A percentile compares a stretch with the other conserved stretches of the same genome.
phyloP scores from a whole-genome alignment of 2,329 filamentous ascomycete genomes.

The Incumbomyces delicatus region DNA sequence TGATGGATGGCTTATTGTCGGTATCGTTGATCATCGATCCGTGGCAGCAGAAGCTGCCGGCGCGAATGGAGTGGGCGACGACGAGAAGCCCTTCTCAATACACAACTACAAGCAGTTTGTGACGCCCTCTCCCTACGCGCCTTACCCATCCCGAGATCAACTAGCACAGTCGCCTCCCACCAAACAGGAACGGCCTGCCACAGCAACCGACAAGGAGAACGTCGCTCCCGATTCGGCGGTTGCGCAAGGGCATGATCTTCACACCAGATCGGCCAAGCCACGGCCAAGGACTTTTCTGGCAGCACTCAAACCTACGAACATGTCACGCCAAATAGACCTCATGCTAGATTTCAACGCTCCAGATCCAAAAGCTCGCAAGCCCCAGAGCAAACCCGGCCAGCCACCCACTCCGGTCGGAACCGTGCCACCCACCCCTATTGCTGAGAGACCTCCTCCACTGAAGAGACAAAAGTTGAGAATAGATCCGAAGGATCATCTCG shows the following conservation, averaged over 20 bases:
- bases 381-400: conserved; percentile 31
- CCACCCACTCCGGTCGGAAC: conserved; percentile 58
- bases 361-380: conserved; percentile 32
- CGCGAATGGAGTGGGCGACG: conserved; percentile 44
- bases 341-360: conserved; percentile 66
- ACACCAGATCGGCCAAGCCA: conserved; percentile 18
- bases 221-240: conserved; percentile 8
- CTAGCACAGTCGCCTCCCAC: conserved; percentile 15
- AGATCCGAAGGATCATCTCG: conserved; percentile 61
- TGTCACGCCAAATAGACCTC: conserved; percentile 67
- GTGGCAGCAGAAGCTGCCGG: conserved; percentile 50
- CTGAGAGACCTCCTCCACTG: conserved; percentile 42
- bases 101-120: conserved; percentile 87
- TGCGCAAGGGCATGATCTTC: conserved; percentile 13
- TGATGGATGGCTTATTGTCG: conserved; percentile 86
- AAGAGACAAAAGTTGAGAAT: conserved; percentile 70
- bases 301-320: conserved; percentile 74
- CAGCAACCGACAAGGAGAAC: conserved; percentile 8
- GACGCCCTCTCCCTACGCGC: conserved; percentile 76
- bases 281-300: conserved; percentile 60
- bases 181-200: conserved; percentile 14
- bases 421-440: conserved; percentile 53
- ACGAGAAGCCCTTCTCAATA: conserved; percentile 67
- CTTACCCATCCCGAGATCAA: conserved; percentile 54
- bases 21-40: conserved; percentile 80